phyloP scores from a whole-genome alignment of 805 yeast genomes.

The Yarrowia sp. region DNA sequence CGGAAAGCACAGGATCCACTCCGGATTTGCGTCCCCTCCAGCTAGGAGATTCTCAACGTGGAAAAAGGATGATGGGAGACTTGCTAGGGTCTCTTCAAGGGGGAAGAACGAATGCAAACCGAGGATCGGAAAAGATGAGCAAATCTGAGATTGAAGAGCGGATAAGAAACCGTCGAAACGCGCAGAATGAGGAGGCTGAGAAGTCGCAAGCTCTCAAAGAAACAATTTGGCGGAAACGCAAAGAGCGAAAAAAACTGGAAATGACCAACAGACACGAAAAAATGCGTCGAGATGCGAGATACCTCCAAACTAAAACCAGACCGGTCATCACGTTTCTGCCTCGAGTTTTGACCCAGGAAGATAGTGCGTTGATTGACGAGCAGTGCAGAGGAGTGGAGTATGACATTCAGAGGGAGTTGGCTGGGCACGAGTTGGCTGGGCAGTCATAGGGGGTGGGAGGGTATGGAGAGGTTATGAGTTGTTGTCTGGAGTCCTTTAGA shows the following conservation, averaged over 20 bases:
- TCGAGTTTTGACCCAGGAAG: not conserved
- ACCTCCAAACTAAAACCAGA: not conserved
- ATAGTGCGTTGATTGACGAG: not conserved
- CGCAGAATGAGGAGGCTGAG: not conserved
- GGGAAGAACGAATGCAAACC: too few relatives aligned
- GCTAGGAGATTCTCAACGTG: not conserved
- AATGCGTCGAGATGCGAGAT: not conserved
- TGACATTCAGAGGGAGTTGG: not conserved
- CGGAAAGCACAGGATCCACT: not conserved
- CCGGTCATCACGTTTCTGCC: not conserved
- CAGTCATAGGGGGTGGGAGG: too few relatives aligned
- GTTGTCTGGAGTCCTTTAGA: too few relatives aligned
- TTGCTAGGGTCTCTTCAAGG: not conserved
- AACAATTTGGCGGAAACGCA: not conserved
- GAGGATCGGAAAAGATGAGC: too few relatives aligned
- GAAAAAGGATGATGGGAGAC: not conserved
- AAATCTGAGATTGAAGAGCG: slow-evolving; percentile 1
- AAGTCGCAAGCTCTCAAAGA: not conserved
- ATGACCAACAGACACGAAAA: not conserved
- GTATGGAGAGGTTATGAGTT: too few relatives aligned
- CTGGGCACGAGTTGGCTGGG: not conserved
- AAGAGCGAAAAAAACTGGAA: not conserved
- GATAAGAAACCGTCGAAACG: not conserved
- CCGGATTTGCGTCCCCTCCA: not conserved
- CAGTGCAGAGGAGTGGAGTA: not conserved